Evolutionary conservation across 2,329 filamentous ascomycete genomes (phyloP).

Genomic region (Fusarium sp.): DNA sequence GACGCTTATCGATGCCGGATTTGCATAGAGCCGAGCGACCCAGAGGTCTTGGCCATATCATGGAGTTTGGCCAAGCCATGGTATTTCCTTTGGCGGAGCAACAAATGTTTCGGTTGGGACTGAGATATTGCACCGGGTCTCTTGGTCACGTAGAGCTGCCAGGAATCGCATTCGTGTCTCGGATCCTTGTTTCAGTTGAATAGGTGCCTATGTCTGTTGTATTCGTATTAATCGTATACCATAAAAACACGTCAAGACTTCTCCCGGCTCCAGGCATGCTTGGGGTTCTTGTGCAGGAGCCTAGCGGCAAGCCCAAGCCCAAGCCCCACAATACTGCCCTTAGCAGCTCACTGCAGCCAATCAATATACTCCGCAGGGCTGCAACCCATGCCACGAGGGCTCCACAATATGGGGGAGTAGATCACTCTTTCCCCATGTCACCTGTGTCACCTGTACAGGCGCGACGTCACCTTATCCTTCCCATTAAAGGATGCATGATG

Average conservation of each 20-base stretch:
- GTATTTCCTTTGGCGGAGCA: slow-evolving; percentile 8
- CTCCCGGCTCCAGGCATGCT: too few species aligned
- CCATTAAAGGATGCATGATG: slow-evolving; percentile 7
- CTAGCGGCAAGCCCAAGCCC: slow-evolving; percentile 32
- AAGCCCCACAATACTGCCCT: slow-evolving; percentile 11
- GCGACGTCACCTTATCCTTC: slow-evolving; percentile 27
- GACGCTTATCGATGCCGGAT: slow-evolving; percentile 22
- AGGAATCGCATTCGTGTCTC: neutral
- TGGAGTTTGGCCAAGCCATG: slow-evolving; percentile 10
- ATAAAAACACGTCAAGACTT: neutral
- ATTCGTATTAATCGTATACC: slow-evolving; percentile 32
- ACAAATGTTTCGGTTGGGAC: neutral
- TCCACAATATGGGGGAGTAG: slow-evolving; percentile 21
- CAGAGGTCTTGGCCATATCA: slow-evolving; percentile 32
- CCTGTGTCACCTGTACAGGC: slow-evolving; percentile 30
- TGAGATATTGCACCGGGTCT: neutral
- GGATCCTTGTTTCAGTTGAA: neutral
- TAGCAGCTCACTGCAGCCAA: neutral
- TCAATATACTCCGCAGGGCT: neutral
- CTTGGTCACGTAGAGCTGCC: too few species aligned
- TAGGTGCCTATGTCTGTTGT: neutral
- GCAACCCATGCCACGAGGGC: slow-evolving; percentile 17
- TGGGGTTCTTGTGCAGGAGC: neutral
- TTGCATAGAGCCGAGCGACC: slow-evolving; percentile 14
- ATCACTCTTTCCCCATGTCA: slow-evolving; percentile 34